Base-by-base conservation (phyloP, 768 basidiomycete species). In the Postia placenta region DNA sequence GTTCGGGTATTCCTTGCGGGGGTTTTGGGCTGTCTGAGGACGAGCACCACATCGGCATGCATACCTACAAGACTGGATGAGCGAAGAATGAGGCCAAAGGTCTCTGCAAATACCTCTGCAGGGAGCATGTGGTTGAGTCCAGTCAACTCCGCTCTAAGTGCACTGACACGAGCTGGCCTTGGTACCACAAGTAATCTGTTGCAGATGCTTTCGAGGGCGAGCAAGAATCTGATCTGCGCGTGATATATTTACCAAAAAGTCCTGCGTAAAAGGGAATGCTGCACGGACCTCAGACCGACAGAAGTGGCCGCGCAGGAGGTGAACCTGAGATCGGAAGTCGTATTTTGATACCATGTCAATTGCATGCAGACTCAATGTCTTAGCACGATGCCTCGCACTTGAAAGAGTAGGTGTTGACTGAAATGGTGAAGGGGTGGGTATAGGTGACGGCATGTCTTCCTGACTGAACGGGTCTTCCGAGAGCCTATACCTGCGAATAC, bases 61-160 rank as follows among this genome's bases (percentile, higher is more conserved):
- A 91, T 14, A 91, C 79, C 87, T 91, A 55, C 35, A 44, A 11
- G 43, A 41, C 37, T 42, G 14, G 22, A 14, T 45, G 15, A 30
- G 33, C 22, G 25, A 6, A 24, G 12, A 33, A 26, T n/a, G n/a
- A n/a, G n/a, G n/a, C n/a, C n/a, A 41, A 22, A 11, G 23, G 11
- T 5, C 9, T 9, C 20, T 5, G 28, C 36, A 25, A 39, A 65
- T 63, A 91, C 94, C 76, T 98, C 96, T 2, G 96, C 91, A 12
- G 96, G 96, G 25, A 99, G 78, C 63, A 87, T 90, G 62, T 99
- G 95, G 61, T 99, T 99, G 47, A 99, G 70, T 15, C 86, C 85
- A 4, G 96, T 99, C 58, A 99, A 68, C 64, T 98, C 96, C 26
- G 96, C 96, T 62, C 96, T 75, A 39, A 99, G 71, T n/a, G 96